Base-by-base conservation (phyloP, 2,329 filamentous ascomycete species). In the Tolypocladium capitatum region DNA sequence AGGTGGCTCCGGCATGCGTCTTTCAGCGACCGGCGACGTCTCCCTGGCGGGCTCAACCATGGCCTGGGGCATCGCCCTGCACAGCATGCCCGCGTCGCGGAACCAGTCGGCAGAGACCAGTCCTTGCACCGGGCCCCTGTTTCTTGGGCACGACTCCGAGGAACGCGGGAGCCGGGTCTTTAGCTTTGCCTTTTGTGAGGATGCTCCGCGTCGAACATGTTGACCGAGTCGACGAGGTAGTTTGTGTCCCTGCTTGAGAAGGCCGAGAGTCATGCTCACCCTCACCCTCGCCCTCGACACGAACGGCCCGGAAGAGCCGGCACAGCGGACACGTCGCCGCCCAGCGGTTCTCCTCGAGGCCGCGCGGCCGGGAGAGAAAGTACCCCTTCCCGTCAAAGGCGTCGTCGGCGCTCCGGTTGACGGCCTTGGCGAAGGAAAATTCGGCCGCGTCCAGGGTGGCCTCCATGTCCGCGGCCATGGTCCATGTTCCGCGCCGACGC, bases 241-340 rank as follows among this genome's bases (percentile, higher is more conserved):
- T 58, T 65, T 14, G 58, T 62, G 48, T 65, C 63, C 18, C 63
- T 55, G 30, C 54, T 62, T 28, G 63, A 65, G 41, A 65, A 61
- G 1, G 59, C 63, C 4, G 63, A 60, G 32, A 65, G 54, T n/a
- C 55, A 56, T 5, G 24, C 24, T 64, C 59, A 7, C 59, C 60
- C 4, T 55, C 52, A 4, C 59, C 61, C 13, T 60, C 47, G n/a
- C 60, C 57, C 4, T 60, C 54, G 9, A 64, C 58, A 38, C 63
- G 63, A 1, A 65, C 58, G 5, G 60, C 57, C 50, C 59, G 56
- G 4, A 65, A 63, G 8, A 65, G 54, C 51, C 58, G 63, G 54
- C 63, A 65, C 5, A 65, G 56, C 4, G 63, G 63, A 32, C 63
- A 65, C 45, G 61, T 62, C 38, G 61, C 57, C 0, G 56, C 53